phyloP scores from a whole-genome alignment of 805 yeast genomes.

The Scheffersomyces ergatensis region DNA sequence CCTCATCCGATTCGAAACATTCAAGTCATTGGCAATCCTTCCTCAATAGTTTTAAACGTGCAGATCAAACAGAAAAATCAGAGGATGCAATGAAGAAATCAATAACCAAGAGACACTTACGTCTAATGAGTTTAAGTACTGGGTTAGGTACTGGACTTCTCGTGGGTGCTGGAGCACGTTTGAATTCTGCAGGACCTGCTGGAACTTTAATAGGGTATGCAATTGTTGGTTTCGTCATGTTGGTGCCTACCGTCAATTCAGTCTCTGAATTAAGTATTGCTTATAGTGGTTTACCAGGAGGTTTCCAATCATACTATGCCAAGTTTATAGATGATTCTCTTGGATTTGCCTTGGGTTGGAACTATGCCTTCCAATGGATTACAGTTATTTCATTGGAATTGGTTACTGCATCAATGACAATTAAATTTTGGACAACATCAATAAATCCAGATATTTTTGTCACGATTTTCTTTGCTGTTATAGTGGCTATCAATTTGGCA shows the following conservation, averaged over 20 bases:
- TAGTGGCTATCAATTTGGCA: conserved; percentile 42
- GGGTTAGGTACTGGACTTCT: conserved; percentile 44
- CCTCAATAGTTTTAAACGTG: conserved; percentile 25
- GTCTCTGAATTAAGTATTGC: conserved; percentile 55
- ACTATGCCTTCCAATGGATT: conserved; percentile 59
- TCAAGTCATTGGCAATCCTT: conserved; percentile 19
- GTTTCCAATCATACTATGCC: conserved; percentile 57
- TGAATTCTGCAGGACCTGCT: conserved; percentile 37
- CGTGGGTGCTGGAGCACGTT: conserved; percentile 37
- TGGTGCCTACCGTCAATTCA: conserved; percentile 35
- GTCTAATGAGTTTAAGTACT: conserved; percentile 28
- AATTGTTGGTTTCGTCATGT: conserved; percentile 28
- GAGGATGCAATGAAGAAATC: conserved; percentile 6
- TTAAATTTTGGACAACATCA: conserved; percentile 50
- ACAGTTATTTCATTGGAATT: conserved; percentile 61
- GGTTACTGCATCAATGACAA: conserved; percentile 62
- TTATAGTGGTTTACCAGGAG: conserved; percentile 57
- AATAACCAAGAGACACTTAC: conserved; percentile 24
- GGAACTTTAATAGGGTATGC: conserved; percentile 31
- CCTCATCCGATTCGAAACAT: not conserved
- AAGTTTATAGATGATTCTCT: conserved; percentile 35
- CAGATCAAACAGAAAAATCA: conserved; percentile 13
- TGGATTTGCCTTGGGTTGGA: conserved; percentile 39
- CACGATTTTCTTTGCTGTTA: conserved; percentile 46
- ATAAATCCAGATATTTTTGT: conserved; percentile 59